A percentile compares a stretch with the other conserved stretches of the same genome.
Conservation (phyloP, 2,329 filamentous ascomycete species). For the Pyricularia sp. region DNA sequence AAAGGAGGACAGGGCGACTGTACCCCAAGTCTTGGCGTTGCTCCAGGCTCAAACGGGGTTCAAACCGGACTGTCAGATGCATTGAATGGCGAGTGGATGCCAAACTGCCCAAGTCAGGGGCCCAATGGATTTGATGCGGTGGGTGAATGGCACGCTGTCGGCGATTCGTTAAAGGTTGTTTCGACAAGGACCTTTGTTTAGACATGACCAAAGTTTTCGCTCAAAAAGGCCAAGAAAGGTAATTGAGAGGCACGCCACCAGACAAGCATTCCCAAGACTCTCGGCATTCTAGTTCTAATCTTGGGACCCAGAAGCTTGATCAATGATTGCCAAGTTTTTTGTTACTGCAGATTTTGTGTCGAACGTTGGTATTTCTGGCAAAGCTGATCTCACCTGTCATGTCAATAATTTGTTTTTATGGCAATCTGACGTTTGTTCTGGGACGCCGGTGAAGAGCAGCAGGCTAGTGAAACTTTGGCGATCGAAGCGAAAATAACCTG, state of each 20-base stretch:
- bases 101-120: neutral
- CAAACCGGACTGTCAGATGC: neutral
- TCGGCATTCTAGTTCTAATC: neutral
- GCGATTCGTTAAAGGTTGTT: neutral
- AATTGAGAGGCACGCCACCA: neutral
- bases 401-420: neutral
- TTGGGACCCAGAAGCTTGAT: neutral
- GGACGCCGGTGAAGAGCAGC: neutral
- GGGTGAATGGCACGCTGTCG: too few species aligned
- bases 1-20: neutral
- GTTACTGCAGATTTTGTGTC: neutral
- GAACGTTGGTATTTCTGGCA: neutral
- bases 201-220: neutral
- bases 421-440: neutral
- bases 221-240: neutral
- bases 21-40: neutral
- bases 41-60: conserved; percentile 4
- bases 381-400: neutral
- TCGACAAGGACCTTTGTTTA: neutral
- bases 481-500: neutral
- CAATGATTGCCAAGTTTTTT: neutral
- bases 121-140: neutral
- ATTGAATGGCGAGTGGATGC: neutral
- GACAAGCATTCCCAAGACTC: neutral
- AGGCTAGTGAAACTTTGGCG: neutral